These are phyloP conservation scores for Trametes hirsuta DNA, from an alignment of 1,284 basidiomycete genomes.

Conservation along the genomic window DNA sequence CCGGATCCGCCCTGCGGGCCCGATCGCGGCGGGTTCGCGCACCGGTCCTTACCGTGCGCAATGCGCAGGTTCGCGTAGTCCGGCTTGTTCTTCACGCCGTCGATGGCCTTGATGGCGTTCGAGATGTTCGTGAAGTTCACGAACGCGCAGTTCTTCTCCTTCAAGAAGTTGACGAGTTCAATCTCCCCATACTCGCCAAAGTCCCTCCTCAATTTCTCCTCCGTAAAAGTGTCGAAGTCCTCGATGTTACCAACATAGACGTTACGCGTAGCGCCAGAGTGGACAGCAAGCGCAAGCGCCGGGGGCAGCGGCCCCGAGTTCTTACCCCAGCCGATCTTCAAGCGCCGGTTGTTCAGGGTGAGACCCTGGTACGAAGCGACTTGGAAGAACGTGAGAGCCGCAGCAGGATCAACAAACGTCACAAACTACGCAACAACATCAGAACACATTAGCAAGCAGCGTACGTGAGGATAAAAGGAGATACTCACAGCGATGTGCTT, in stretches of 20 bases:
- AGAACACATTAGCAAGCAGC: constrained; percentile 7
- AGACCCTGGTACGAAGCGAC: constrained; percentile 87
- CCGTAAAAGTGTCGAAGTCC: constrained; percentile 87
- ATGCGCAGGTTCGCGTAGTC: constrained; percentile 85
- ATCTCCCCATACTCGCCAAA: constrained; percentile 94
- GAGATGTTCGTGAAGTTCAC: constrained; percentile 93
- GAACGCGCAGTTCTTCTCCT: constrained; percentile 95
- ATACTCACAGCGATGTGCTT: constrained; percentile 87
- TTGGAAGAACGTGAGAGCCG: constrained; percentile 91
- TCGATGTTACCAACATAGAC: constrained; percentile 94
- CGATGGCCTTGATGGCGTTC: constrained; percentile 95
- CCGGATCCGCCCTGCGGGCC: constrained; percentile 69
- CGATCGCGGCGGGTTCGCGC: constrained; percentile 86
- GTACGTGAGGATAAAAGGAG: constrained; percentile 3
- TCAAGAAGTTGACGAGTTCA: constrained; percentile 93
- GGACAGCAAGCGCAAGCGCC: constrained; percentile 82
- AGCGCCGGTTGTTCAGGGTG: constrained; percentile 85
- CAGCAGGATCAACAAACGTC: constrained; percentile 87
- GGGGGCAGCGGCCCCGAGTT: constrained; percentile 85
- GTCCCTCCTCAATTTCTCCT: constrained; percentile 85
- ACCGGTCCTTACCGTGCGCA: constrained; percentile 93
- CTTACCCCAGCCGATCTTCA: constrained; percentile 97
- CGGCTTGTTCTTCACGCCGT: constrained; percentile 84
- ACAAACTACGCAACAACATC: constrained; percentile 63
- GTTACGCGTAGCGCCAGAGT: constrained; percentile 90